phyloP scores from a whole-genome alignment of 306 rosid genomes.

The Glycyrrhiza uralensis region DNA sequence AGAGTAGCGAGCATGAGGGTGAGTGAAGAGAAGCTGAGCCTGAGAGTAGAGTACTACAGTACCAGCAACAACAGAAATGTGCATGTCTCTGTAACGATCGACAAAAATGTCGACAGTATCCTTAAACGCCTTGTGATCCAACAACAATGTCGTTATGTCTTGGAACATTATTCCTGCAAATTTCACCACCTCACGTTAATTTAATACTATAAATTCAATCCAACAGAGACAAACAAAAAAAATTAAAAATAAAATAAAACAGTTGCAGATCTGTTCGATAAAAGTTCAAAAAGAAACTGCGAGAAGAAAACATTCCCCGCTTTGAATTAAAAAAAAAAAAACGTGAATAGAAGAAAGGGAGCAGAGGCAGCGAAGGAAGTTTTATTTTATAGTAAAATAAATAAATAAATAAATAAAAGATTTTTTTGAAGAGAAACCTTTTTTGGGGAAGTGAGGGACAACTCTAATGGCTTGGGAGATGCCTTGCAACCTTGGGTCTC shows the following conservation, averaged over 20 bases:
- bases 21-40: neutral
- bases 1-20: neutral
- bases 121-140: conserved; percentile 94
- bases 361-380: neutral
- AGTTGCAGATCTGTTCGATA: conserved; percentile 27
- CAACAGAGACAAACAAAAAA: neutral
- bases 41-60: conserved; percentile 14
- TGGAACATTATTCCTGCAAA: conserved; percentile 94
- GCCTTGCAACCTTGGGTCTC: conserved; percentile 93
- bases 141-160: conserved; percentile 96
- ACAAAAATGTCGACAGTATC: conserved; percentile 93
- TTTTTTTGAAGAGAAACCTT: conserved; percentile 35
- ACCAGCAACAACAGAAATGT: conserved; percentile 97
- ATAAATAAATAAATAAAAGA: too few relatives aligned
- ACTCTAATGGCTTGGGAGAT: conserved; percentile 89
- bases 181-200: neutral
- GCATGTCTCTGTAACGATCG: conserved; percentile 98
- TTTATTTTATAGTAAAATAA: neutral
- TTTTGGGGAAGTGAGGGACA: conserved; percentile 92
- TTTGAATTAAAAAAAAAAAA: neutral
- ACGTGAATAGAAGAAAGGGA: neutral
- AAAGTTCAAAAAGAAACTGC: conserved; percentile 22
- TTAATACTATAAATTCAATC: neutral
- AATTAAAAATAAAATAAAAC: neutral
- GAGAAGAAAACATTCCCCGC: neutral